These are phyloP conservation scores for Coccinonectria pachysandricola DNA, from an alignment of 2,329 filamentous ascomycete genomes.

Conservation along the genomic window DNA sequence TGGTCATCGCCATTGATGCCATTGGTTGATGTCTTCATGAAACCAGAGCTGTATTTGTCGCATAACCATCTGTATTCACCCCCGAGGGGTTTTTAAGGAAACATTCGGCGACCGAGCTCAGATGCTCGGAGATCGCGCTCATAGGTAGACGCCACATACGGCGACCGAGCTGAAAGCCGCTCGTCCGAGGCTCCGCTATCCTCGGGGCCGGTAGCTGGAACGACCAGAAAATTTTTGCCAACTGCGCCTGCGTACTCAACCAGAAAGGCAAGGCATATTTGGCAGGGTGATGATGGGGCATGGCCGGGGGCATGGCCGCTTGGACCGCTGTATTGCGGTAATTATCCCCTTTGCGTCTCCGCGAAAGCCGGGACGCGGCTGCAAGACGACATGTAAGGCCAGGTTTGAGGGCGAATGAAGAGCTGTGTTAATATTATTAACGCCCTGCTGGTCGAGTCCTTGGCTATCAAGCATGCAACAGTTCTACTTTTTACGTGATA, in stretches of 20 bases:
- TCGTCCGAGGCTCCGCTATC: conserved; percentile 14
- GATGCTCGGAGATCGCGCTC: conserved; percentile 14
- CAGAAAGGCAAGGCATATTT: not conserved
- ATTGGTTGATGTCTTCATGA: too few relatives aligned
- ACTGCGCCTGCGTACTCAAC: not conserved
- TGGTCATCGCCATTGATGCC: too few relatives aligned
- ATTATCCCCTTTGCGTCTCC: too few relatives aligned
- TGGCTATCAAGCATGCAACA: too few relatives aligned
- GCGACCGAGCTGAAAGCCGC: conserved; percentile 21
- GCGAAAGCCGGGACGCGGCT: not conserved
- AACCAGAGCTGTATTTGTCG: too few relatives aligned
- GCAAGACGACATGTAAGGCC: too few relatives aligned
- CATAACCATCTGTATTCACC: too few relatives aligned
- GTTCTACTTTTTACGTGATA: too few relatives aligned
- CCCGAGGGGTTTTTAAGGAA: too few relatives aligned
- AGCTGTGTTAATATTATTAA: too few relatives aligned
- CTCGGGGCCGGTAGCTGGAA: conserved; percentile 1
- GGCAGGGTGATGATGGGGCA: conserved; percentile 1
- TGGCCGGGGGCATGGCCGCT: not conserved
- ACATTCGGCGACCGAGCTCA: conserved; percentile 16
- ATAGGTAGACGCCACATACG: conserved; percentile 12
- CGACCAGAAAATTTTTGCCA: conserved; percentile 1
- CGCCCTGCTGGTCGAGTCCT: too few relatives aligned
- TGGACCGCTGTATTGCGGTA: not conserved
- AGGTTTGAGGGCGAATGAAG: too few relatives aligned